Evolutionary conservation across 2,329 filamentous ascomycete genomes (phyloP).

Genomic region (Ceratocystis eucalypticola): DNA sequence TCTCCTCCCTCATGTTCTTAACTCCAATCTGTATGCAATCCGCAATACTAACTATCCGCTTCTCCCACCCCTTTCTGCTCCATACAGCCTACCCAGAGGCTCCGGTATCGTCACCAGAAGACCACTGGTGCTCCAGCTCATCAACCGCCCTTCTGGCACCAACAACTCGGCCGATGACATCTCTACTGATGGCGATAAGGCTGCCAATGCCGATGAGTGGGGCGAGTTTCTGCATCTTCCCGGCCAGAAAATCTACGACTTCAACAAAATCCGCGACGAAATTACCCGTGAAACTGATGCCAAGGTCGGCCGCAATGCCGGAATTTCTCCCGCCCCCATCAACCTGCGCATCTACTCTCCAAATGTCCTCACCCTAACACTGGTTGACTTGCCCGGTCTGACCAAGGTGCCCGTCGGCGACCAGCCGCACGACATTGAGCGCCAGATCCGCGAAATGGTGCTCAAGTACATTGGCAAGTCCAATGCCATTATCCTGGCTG

Average conservation of each 20-base stretch:
- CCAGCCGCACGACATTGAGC: constrained; percentile 91
- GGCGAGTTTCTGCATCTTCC: constrained; percentile 97
- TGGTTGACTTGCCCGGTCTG: constrained; percentile 90
- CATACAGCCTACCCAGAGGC: constrained; percentile 76
- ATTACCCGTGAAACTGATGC: constrained; percentile 92
- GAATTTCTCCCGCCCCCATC: constrained; percentile 92
- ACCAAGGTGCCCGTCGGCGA: constrained; percentile 96
- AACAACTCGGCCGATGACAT: constrained; percentile 62
- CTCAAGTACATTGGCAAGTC: constrained; percentile 97
- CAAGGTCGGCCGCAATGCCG: constrained; percentile 90
- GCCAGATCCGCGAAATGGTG: constrained; percentile 95
- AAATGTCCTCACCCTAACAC: constrained; percentile 88
- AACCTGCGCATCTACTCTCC: constrained; percentile 97
- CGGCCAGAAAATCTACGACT: constrained; percentile 94
- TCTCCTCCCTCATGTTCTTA: constrained; percentile 9
- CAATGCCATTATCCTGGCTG: constrained; percentile 93
- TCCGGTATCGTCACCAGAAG: constrained; percentile 94
- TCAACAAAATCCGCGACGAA: constrained; percentile 96
- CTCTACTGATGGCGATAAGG: constrained; percentile 58
- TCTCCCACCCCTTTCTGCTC: constrained; percentile 22
- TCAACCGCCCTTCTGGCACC: constrained; percentile 67
- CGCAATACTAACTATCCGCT: constrained; percentile 19
- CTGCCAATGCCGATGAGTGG: constrained; percentile 90
- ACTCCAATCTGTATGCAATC: too few species aligned
- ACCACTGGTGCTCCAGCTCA: constrained; percentile 91